Evolutionary conservation across 192 early-diverging fungal species (phyloP), one percentile per base, ranked within the genome.

Genomic region (Dissophora globulifera): DNA sequence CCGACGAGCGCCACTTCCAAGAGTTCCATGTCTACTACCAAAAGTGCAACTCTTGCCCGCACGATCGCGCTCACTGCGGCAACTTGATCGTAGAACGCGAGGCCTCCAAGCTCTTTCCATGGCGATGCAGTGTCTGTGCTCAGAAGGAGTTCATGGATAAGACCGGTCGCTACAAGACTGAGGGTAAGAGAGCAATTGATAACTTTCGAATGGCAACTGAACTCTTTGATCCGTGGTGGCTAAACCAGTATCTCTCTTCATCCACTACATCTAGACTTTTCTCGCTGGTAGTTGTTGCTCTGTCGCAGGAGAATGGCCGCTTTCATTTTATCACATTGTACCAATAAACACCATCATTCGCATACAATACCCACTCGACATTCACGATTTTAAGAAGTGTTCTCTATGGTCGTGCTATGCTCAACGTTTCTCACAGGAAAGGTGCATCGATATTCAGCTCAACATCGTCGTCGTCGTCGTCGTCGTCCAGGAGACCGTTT

Each of bases 1-100:
- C 19, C 8, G 63, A 76, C 52, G 29, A 76, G 64, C 27, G 53
- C 23, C 72, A 76, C 58, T 76, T 76, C 62, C 63, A 76, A 46
- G 62, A 76, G 53, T 76, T 41, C 26, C 72, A 76, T 31, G 72
- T 76, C 42, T 76, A 76, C 40, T 76, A 76, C 40, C 72, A 76
- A 61, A 76, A 76, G 52, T 76, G 72, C 63, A 76, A 76, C 40
- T 76, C 72, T 47, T 76, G 72, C 22, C 72, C 72, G 8, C 72
- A 76, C 52, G 72, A 76, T 35, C 72, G 72, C 16, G 72, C 63
- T 17, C 72, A 76, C 58, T 76, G 72, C 30, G 72, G 72, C 23
- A 76, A 48, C 40, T n/a, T 76, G 52, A 76, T 76, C 47, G 38
- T 76, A 19, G 72, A 76, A 33, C 48, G 72, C 9, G 72, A 76